Evolutionary conservation across 768 basidiomycete species (phyloP).

Genomic region (Pleurotus giganteus): DNA sequence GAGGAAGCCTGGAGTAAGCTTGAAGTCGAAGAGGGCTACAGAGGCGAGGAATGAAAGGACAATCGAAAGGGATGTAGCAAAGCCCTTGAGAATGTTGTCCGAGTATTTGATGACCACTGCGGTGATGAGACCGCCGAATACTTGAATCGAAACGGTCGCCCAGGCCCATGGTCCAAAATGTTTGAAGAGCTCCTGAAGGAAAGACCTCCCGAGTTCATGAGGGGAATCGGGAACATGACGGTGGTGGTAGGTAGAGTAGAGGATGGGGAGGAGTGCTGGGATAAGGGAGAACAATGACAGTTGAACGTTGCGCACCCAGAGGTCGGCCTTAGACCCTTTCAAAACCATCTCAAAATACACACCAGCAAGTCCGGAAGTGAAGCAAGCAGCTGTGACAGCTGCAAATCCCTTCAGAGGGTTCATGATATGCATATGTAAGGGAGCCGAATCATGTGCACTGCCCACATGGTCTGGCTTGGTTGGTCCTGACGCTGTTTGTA

Average conservation of each 20-base stretch:
- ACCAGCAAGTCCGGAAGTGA: constrained; percentile 87
- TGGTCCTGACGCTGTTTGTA: constrained; percentile 53
- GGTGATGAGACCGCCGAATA: constrained; percentile 90
- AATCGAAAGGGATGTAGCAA: constrained; percentile 93
- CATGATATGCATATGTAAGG: constrained; percentile 69
- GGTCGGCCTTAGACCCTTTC: constrained; percentile 78
- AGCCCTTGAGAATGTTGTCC: constrained; percentile 96
- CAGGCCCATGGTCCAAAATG: constrained; percentile 96
- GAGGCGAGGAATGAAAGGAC: constrained; percentile 93
- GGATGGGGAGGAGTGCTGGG: constrained; percentile 81
- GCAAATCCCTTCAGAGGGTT: constrained; percentile 78
- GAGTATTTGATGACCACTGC: constrained; percentile 97
- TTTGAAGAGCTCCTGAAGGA: constrained; percentile 64
- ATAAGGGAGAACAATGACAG: constrained; percentile 87
- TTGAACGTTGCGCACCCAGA: constrained; percentile 91
- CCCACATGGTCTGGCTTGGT: constrained; percentile 43
- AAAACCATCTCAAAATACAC: constrained; percentile 95
- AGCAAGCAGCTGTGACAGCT: constrained; percentile 82
- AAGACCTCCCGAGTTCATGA: constrained; percentile 38
- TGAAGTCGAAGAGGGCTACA: constrained; percentile 87
- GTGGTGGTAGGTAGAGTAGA: constrained; percentile 38
- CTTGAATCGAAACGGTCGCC: constrained; percentile 88
- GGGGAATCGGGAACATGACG: constrained; percentile 23
- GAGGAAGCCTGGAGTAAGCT: constrained; percentile 83
- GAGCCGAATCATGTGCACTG: constrained; percentile 65